Evolutionary conservation across 2,329 filamentous ascomycete species (phyloP).

Genomic region (Zymoseptoria crescenta): DNA sequence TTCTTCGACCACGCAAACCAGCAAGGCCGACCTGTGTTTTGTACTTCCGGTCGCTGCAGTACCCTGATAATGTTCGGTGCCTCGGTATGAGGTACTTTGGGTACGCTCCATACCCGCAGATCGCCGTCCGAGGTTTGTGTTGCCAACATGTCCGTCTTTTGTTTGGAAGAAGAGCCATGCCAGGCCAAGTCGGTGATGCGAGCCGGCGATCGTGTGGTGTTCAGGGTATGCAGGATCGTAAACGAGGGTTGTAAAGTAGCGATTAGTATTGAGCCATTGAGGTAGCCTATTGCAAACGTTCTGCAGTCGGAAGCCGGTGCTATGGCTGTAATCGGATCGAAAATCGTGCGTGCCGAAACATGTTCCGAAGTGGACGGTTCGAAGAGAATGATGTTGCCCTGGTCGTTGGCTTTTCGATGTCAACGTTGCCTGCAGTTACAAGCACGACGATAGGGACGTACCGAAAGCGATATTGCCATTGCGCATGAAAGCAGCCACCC

Average conservation of each 20-base stretch:
- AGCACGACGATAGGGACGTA: too few relatives aligned
- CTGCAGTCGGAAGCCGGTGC: slow-evolving; percentile 83
- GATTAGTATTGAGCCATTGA: slow-evolving; percentile 89
- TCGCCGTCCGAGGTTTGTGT: slow-evolving; percentile 89
- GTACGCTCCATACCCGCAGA: slow-evolving; percentile 90
- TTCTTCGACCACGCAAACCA: slow-evolving; percentile 99
- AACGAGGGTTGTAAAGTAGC: slow-evolving; percentile 85
- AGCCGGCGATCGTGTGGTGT: slow-evolving; percentile 74
- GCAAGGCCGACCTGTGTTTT: too few relatives aligned
- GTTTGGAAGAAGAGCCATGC: slow-evolving; percentile 92
- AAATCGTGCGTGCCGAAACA: slow-evolving; percentile 82
- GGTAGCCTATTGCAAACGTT: slow-evolving; percentile 93
- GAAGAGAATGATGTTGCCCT: slow-evolving; percentile 90
- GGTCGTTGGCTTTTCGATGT: too few relatives aligned
- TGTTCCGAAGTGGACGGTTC: slow-evolving; percentile 91
- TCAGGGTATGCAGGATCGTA: slow-evolving; percentile 87
- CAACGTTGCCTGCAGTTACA: too few relatives aligned
- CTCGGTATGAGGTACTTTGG: slow-evolving; percentile 68
- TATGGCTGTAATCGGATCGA: slow-evolving; percentile 88
- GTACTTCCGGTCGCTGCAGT: too few relatives aligned
- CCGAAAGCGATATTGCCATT: slow-evolving; percentile 97
- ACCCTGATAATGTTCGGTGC: slow-evolving; percentile 78
- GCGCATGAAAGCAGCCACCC: slow-evolving; percentile 86
- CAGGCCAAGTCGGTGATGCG: slow-evolving; percentile 81
- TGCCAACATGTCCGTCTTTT: slow-evolving; percentile 96